Evolutionary conservation across 768 basidiomycete species (phyloP), one percentile per base, ranked within the genome.

Genomic region (Cyclocybe cylindracea): DNA sequence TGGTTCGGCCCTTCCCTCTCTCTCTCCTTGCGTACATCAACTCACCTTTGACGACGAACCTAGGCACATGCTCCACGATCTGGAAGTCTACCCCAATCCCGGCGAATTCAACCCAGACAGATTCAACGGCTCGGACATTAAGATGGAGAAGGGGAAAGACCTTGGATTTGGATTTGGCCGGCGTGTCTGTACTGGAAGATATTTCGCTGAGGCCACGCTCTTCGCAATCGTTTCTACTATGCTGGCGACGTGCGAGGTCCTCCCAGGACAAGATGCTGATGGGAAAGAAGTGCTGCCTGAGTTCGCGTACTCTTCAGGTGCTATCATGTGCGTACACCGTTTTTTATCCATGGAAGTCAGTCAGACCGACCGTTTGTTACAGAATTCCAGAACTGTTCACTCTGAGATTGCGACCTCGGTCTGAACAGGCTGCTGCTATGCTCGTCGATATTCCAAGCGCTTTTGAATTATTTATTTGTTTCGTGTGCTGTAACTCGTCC

Each of bases 61-160:
- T 46, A 71, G 81, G 78, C 68, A 71, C 48, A 72, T 86, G 46
- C 71, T 77, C 11, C 81, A 82, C 56, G 83, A 86, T 59, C 72
- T 78, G n/a, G 68, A 71, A 48, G 71, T 66, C 19, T 86, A 86
- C 62, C 58, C 71, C 16, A 68, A 80, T 32, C 85, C 85, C 3
- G 67, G 76, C 56, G 59, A 63, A 37, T 87, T 86, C 62, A 76
- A 74, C 34, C 85, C 85, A 18, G 82, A 83, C 39, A 79, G 85
- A n/a, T 86, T 78, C 66, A 70, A 76, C 31, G 57, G 56, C 7
- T 56, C 65, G 2, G 71, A 78, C 54, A 63, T 67, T 29, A 66
- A 68, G 39, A 66, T 72, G 54, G 57, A 64, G 16, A 66, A 71
- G 2, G 67, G 72, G 33, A 45, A 38, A 2, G 69, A 76, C 39